Conservation (phyloP, 441 rosid genomes). For the Euphorbia schlechtendalii region DNA sequence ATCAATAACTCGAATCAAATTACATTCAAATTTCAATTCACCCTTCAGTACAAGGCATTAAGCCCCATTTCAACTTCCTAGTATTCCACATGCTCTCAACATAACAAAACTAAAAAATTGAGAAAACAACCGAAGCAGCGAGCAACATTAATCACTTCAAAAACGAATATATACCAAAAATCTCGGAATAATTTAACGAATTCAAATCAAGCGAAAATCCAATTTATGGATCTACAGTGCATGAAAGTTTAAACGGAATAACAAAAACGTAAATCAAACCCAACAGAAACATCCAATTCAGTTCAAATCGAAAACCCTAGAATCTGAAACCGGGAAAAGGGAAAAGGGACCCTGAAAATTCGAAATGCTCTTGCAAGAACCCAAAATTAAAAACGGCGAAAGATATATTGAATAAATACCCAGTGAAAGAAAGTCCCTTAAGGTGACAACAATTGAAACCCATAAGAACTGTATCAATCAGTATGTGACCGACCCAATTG, state of each 20-base stretch:
- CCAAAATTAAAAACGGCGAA: not conserved
- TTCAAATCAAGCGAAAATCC: slow-evolving; percentile 20
- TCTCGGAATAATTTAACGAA: not conserved
- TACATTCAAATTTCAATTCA: slow-evolving; percentile 6
- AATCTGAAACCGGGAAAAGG: not conserved
- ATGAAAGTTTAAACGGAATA: slow-evolving; percentile 9
- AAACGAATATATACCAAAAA: slow-evolving; percentile 3
- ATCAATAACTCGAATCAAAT: not conserved
- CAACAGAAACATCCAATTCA: slow-evolving; percentile 17
- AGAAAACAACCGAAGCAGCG: not conserved
- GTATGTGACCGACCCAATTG: slow-evolving; percentile 27
- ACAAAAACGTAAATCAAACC: slow-evolving; percentile 20
- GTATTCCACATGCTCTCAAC: not conserved
- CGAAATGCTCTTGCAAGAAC: not conserved
- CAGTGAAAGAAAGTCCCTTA: slow-evolving; percentile 13
- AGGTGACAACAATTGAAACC: slow-evolving; percentile 26
- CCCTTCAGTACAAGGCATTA: not conserved
- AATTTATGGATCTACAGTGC: slow-evolving; percentile 31
- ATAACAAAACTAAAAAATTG: not conserved
- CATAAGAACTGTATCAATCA: slow-evolving; percentile 29
- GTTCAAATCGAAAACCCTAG: slow-evolving; percentile 32
- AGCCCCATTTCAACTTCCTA: not conserved
- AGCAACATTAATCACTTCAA: slow-evolving; percentile 12
- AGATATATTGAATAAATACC: slow-evolving; percentile 22
- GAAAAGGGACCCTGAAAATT: not conserved